Conservation (phyloP, 2,329 filamentous ascomycete genomes). For the Beauveria asiatica region DNA sequence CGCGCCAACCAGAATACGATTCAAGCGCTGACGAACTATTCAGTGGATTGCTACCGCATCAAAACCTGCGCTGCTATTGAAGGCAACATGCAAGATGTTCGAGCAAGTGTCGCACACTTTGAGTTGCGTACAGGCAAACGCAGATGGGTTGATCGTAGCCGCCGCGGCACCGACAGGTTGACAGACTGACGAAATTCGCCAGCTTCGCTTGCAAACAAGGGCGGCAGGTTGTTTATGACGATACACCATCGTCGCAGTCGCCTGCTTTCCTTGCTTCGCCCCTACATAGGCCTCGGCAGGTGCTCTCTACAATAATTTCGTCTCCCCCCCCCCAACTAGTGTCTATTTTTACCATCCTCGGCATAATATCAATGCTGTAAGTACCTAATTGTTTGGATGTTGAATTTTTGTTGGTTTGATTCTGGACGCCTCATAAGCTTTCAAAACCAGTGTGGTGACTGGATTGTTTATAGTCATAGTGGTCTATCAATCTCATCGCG, state of each 20-base stretch:
- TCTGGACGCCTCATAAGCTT: background rate
- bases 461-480: too few relatives aligned
- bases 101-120: constrained; percentile 70
- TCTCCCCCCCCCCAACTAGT: background rate
- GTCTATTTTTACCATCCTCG: background rate
- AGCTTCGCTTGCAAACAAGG: background rate
- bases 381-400: background rate
- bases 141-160: constrained; percentile 54
- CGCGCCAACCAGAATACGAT: background rate
- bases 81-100: constrained; percentile 65
- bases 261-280: too few relatives aligned
- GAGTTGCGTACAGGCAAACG: constrained; percentile 84
- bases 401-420: background rate
- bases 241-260: too few relatives aligned
- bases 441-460: background rate
- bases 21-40: constrained; percentile 10
- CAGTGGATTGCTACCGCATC: constrained; percentile 89
- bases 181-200: background rate
- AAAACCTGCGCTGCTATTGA: constrained; percentile 82
- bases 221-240: too few relatives aligned
- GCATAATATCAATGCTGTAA: background rate
- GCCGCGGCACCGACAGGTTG: constrained; percentile 17
- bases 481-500: background rate
- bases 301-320: background rate
- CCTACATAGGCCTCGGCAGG: too few relatives aligned